These are phyloP conservation scores for Nicotiana benthamiana DNA, from an alignment of 257 asterid species.

Conservation along the genomic window DNA sequence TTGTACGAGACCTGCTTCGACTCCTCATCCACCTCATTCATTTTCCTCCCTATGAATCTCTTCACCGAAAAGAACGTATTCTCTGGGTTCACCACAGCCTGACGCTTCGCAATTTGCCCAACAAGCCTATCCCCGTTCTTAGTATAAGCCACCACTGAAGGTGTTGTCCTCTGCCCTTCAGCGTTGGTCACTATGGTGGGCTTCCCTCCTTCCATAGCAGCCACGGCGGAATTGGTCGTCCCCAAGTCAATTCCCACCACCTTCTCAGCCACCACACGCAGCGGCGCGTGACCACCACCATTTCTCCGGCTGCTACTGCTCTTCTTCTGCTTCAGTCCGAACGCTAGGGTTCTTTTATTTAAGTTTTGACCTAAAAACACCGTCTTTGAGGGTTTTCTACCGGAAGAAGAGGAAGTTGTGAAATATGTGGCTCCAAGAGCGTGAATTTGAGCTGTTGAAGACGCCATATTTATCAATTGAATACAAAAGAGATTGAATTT, in stretches of 20 bases:
- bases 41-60: conserved; percentile 86
- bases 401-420: conserved; percentile 28
- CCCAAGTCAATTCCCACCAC: conserved; percentile 89
- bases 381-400: conserved; percentile 22
- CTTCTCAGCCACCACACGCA: conserved; percentile 80
- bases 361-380: conserved; percentile 45
- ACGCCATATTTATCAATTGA: neutral
- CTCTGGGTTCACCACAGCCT: conserved; percentile 86
- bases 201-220: conserved; percentile 95
- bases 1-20: conserved; percentile 79
- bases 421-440: conserved; percentile 39
- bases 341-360: conserved; percentile 19
- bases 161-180: conserved; percentile 87
- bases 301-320: conserved; percentile 18
- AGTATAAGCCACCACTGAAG: conserved; percentile 85
- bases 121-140: conserved; percentile 75
- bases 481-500: neutral
- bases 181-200: conserved; percentile 84
- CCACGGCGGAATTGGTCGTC: conserved; percentile 86
- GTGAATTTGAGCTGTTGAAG: conserved; percentile 47
- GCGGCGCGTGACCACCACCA: conserved; percentile 16
- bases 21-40: conserved; percentile 88
- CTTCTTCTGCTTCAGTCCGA: conserved; percentile 36
- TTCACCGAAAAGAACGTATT: conserved; percentile 82
- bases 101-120: conserved; percentile 90